Evolutionary conservation across 768 basidiomycete genomes (phyloP).

Genomic region (Naganishia kalamii): DNA sequence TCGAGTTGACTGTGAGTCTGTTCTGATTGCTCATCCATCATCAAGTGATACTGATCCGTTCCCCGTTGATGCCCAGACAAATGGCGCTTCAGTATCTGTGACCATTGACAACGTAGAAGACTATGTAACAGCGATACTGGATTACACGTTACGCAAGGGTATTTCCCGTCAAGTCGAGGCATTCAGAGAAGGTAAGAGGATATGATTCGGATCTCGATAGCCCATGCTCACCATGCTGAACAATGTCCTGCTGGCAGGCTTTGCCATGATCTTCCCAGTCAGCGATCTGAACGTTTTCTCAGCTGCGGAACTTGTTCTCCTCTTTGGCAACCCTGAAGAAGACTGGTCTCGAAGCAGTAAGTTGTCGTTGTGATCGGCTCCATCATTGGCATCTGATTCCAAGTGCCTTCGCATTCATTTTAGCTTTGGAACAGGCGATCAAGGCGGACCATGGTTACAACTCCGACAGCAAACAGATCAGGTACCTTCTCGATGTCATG

Average conservation of each 20-base stretch:
- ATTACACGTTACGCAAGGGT: conserved; percentile 79
- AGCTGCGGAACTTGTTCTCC: conserved; percentile 86
- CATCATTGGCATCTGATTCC: background rate
- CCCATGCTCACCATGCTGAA: background rate
- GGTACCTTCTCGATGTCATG: conserved; percentile 80
- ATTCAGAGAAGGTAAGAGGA: conserved; percentile 63
- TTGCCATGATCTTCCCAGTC: conserved; percentile 80
- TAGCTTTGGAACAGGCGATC: conserved; percentile 78
- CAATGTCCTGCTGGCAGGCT: conserved; percentile 28
- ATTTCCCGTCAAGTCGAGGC: conserved; percentile 72
- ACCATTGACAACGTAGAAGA: conserved; percentile 80
- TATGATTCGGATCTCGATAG: background rate
- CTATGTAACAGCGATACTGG: conserved; percentile 78
- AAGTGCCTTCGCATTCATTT: background rate
- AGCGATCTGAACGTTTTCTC: conserved; percentile 85
- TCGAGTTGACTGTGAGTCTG: conserved; percentile 70
- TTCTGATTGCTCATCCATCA: background rate
- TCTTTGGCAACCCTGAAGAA: conserved; percentile 95
- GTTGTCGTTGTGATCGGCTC: conserved; percentile 37
- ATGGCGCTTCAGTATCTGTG: conserved; percentile 73
- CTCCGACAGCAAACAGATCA: conserved; percentile 83
- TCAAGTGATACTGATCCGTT: conserved; percentile 5
- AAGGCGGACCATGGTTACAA: conserved; percentile 99
- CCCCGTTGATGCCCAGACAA: conserved; percentile 53
- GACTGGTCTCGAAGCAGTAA: conserved; percentile 90